Conservation (phyloP, 2,329 filamentous ascomycete genomes). For the Macrophomina tecta region DNA sequence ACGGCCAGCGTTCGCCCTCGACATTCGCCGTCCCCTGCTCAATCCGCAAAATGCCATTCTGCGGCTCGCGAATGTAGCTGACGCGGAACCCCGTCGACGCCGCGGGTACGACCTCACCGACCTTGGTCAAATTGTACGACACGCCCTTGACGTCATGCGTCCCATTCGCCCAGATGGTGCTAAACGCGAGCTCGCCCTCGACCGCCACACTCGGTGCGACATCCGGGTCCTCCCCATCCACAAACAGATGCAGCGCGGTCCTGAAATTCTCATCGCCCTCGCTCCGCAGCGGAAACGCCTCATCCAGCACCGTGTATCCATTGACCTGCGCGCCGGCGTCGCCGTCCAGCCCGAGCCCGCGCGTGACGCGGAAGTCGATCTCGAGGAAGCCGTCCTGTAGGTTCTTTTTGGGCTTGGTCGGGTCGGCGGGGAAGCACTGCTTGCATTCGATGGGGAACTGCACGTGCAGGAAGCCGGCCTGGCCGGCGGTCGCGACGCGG, state of each 20-base stretch:
- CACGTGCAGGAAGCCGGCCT: slow-evolving; percentile 23
- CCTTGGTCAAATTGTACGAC: slow-evolving; percentile 13
- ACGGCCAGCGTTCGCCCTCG: slow-evolving; percentile 12
- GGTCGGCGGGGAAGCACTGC: slow-evolving; percentile 19
- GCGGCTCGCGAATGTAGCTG: slow-evolving; percentile 20
- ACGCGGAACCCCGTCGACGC: slow-evolving; percentile 22
- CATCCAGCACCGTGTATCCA: slow-evolving; percentile 18
- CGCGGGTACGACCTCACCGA: slow-evolving; percentile 7
- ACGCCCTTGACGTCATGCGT: slow-evolving; percentile 27
- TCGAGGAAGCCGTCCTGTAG: slow-evolving; percentile 23
- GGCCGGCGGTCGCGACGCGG: slow-evolving; percentile 20
- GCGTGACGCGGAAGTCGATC: slow-evolving; percentile 27
- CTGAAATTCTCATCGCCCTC: background rate
- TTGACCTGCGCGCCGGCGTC: slow-evolving; percentile 25
- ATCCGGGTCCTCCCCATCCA: background rate
- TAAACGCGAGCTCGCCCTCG: slow-evolving; percentile 9
- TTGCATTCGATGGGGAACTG: slow-evolving; percentile 24
- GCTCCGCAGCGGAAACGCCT: background rate
- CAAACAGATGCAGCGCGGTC: slow-evolving; percentile 10
- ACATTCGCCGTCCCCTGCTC: slow-evolving; percentile 15
- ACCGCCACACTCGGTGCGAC: slow-evolving; percentile 5
- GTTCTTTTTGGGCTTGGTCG: slow-evolving; percentile 11
- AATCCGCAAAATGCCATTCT: slow-evolving; percentile 23
- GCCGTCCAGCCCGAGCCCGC: slow-evolving; percentile 21
- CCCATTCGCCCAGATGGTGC: slow-evolving; percentile 9